Base-by-base conservation (phyloP, 768 basidiomycete genomes). In the Suillus weaverae region DNA sequence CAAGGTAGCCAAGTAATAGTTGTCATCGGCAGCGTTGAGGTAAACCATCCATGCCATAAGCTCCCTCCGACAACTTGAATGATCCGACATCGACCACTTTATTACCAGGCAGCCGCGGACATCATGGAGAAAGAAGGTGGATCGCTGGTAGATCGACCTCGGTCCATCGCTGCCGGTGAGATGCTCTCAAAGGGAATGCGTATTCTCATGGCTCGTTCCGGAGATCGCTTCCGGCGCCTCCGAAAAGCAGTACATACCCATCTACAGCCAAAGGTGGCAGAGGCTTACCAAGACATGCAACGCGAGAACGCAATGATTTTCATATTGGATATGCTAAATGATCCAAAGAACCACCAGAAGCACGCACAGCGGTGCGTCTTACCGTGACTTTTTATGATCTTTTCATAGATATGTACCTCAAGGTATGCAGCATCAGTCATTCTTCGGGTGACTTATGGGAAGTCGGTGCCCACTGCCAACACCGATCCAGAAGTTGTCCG, bases 1-100 rank as follows among this genome's bases (percentile, higher is more conserved):
- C 81, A 83, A 65, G 86, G 87, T 14, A 66, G 33, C 26, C 10
- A 69, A 20, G 63, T 71, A 6, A 65, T 46, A 10, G 30, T 72
- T 9, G 13, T 72, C 51, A 62, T 73, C 36, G 71, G 71, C 1
- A 62, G 64, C n/a, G 59, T 69, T 59, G 64, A 72, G n/a, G 71
- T 69, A 63, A 50, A 68, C 44, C 22, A 16, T 67, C 61, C 10
- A 41, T 55, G 18, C 59, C 9, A 9, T 26, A 18, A 35, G 9
- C 20, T 70, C 81, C 54, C 76, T 50, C 50, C 26, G 16, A 8
- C 6, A 61, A 41, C 6, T 41, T 41, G 16, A 41, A 22, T 48
- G n/a, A 13, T n/a, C 46, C 9, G 16, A 46, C n/a, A 48, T 26
- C 26, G 14, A 50, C 7, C 48, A 7, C 14, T 50, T 50, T 26